phyloP scores from a whole-genome alignment of 257 asterid genomes.

The Rauvolfia tetraphylla region DNA sequence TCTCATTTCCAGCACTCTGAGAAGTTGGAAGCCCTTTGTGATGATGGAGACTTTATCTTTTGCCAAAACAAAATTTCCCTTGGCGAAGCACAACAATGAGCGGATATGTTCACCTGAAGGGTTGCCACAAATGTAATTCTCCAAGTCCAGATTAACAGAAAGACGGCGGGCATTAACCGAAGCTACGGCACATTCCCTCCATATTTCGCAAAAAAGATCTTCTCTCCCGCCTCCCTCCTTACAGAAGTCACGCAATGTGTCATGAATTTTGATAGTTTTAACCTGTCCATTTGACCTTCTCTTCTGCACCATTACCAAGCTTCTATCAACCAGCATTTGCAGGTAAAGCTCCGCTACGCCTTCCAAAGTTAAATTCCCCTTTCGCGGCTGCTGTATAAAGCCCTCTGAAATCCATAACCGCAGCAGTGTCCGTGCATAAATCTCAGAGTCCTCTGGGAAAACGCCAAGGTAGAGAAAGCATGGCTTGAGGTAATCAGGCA shows the following conservation, averaged over 20 bases:
- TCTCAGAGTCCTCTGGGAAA: slow-evolving; percentile 20
- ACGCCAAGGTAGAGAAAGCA: slow-evolving; percentile 30
- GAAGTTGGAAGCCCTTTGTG: slow-evolving; percentile 27
- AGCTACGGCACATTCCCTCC: not conserved
- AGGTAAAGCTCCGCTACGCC: slow-evolving; percentile 14
- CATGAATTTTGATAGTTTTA: slow-evolving; percentile 12
- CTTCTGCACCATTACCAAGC: slow-evolving; percentile 14
- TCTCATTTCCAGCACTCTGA: slow-evolving; percentile 33
- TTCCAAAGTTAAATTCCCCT: slow-evolving; percentile 9
- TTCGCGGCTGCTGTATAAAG: slow-evolving; percentile 6
- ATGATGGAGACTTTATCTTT: not conserved
- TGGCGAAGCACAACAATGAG: slow-evolving; percentile 8
- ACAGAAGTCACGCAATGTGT: slow-evolving; percentile 23
- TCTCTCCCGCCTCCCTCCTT: not conserved
- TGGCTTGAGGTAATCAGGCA: slow-evolving; percentile 19
- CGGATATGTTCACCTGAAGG: slow-evolving; percentile 1
- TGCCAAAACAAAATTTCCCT: not conserved
- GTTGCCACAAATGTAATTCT: not conserved
- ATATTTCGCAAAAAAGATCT: slow-evolving; percentile 16
- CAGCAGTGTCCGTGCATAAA: slow-evolving; percentile 18
- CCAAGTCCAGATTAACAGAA: slow-evolving; percentile 8
- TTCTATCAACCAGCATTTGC: slow-evolving; percentile 16
- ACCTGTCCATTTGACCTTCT: not conserved
- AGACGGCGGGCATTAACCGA: slow-evolving; percentile 9
- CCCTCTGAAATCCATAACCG: slow-evolving; percentile 31